These are phyloP conservation scores for Ogataea thermomethanolica DNA, from an alignment of 805 yeast genomes.

Conservation along the genomic window DNA sequence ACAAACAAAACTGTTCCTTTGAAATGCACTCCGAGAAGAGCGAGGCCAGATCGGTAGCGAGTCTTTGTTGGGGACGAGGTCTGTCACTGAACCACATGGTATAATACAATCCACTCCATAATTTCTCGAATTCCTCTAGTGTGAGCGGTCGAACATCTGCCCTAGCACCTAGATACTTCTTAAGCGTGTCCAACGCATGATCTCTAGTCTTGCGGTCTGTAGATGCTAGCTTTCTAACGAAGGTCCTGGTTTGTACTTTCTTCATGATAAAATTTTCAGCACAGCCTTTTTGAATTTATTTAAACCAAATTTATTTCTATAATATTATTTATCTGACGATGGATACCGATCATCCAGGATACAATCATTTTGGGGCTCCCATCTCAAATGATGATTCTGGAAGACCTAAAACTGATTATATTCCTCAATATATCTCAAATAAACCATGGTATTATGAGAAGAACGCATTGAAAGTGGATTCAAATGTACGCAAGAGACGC, in stretches of 20 bases:
- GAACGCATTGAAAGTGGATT: conserved; percentile 24
- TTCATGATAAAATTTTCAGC: conserved; percentile 12
- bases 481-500: conserved; percentile 27
- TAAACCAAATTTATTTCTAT: neutral
- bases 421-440: conserved; percentile 38
- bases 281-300: conserved; percentile 4
- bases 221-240: conserved; percentile 81
- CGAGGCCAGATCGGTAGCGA: conserved; percentile 69
- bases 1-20: conserved; percentile 41
- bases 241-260: conserved; percentile 41
- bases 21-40: conserved; percentile 45
- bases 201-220: conserved; percentile 75
- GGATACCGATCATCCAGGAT: conserved; percentile 12
- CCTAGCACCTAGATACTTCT: conserved; percentile 49
- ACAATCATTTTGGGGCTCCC: conserved; percentile 7
- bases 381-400: conserved; percentile 31
- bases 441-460: conserved; percentile 40
- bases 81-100: conserved; percentile 97
- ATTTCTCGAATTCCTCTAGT: conserved; percentile 62
- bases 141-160: conserved; percentile 41
- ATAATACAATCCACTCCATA: conserved; percentile 95
- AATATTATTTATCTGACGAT: neutral
- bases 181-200: conserved; percentile 63
- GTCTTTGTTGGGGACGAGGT: conserved; percentile 84
- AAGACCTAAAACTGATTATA: conserved; percentile 36